Evolutionary conservation across 2,329 filamentous ascomycete genomes (phyloP), one percentile per base, ranked within the genome.

Genomic region (Fusarium musae): DNA sequence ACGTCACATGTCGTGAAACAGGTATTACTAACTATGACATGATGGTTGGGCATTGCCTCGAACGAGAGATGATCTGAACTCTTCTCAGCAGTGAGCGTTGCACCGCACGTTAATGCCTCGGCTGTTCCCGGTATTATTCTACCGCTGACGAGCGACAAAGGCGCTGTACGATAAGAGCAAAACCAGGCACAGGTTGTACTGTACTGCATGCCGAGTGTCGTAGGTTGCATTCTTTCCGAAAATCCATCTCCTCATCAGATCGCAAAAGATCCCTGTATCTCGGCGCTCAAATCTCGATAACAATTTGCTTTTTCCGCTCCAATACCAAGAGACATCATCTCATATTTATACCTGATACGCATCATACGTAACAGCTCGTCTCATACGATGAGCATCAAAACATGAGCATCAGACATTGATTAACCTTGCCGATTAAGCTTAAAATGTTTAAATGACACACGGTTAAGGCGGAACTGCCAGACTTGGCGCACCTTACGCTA

Each of bases 351-450:
- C 19, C 54, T 47, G 54, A 49, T 58, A 12, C 6, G 26, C 6
- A 26, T 26, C 26, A 6, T 26, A 26, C 26, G 26, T 10, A 26
- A 28, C 3, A 30, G n/a, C 11, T 30, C 6, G 2, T 9, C 47
- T 68, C 16, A 54, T 68, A 43, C 56, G 47, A 58, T 58, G 10
- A 16, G 5, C n/a, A 12, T 26, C 30, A 47, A 36, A 49, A 36
- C 23, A 58, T 47, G 39, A 54, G 44, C 59, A 57, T 57, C n/a
- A 42, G 58, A 43, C 7, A 49, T 44, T 30, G 52, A 21, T 69
- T 69, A 69, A 65, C 59, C 66, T 69, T 53, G 59, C 17, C 16
- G 26, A 16, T 70, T 70, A 70, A 70, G 67, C 67, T 70, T 70
- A 70, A 70, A 70, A 58, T 49, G 32, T 21, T 36, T 30, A 52